Percentiles rank a stretch among this genome's conserved stretches.
Evolutionary conservation across 495 filamentous ascomycete species (phyloP).

Genomic region (Xylaria castorea): DNA sequence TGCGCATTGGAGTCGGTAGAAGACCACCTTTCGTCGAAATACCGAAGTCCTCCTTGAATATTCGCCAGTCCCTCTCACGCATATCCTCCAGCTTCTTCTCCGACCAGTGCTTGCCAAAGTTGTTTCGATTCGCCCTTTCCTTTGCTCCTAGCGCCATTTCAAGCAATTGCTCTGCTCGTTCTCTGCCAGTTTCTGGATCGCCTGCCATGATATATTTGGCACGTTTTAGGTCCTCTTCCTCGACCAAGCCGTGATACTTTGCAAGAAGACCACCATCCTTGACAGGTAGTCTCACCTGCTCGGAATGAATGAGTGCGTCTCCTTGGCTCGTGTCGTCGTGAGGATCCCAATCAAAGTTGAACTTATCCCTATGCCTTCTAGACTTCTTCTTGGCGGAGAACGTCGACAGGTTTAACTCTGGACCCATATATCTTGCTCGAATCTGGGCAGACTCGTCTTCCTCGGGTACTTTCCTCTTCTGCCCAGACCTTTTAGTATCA

Average conservation of each 20-base stretch:
- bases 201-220: conserved; percentile 77
- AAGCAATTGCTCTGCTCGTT: conserved; percentile 79
- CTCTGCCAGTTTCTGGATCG: conserved; percentile 79
- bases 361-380: conserved; percentile 89
- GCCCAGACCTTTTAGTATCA: conserved; percentile 43
- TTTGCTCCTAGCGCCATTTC: conserved; percentile 70
- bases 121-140: conserved; percentile 79
- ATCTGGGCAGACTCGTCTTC: conserved; percentile 80
- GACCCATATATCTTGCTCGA: conserved; percentile 89
- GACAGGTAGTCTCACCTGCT: conserved; percentile 61
- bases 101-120: conserved; percentile 89
- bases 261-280: conserved; percentile 82
- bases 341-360: conserved; percentile 98
- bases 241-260: conserved; percentile 80
- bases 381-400: conserved; percentile 98
- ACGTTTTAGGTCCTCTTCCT: conserved; percentile 75
- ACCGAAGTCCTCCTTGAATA: conserved; percentile 99
- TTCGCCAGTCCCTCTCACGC: conserved; percentile 98
- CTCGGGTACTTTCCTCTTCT: conserved; percentile 67
- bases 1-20: conserved; percentile 96
- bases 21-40: conserved; percentile 88
- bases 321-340: conserved; percentile 94
- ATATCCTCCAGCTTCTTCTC: conserved; percentile 95
- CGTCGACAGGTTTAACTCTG: conserved; percentile 82
- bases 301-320: conserved; percentile 87